These are phyloP conservation scores for Ceratocystis cubensis DNA, from an alignment of 2,329 filamentous ascomycete genomes.

Conservation along the genomic window DNA sequence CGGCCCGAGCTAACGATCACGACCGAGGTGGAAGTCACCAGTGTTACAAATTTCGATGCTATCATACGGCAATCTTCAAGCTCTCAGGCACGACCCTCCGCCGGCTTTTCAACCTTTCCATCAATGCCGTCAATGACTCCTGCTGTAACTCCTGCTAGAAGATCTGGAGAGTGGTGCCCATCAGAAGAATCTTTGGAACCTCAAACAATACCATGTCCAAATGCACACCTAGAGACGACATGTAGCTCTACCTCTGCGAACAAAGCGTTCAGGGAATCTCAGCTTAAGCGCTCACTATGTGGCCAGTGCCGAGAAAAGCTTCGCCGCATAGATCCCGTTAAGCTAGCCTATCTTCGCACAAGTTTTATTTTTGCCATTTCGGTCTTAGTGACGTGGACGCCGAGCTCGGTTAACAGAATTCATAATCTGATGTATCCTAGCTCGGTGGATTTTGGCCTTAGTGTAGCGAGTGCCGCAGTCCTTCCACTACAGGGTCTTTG, in stretches of 20 bases:
- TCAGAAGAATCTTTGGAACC: constrained; percentile 17
- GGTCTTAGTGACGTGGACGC: constrained; percentile 50
- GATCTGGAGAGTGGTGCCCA: constrained; percentile 14
- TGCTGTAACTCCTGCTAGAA: background rate
- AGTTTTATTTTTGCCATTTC: constrained; percentile 50
- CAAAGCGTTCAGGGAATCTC: constrained; percentile 18
- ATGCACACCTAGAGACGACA: constrained; percentile 24
- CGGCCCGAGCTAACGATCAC: constrained; percentile 35
- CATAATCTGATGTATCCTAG: constrained; percentile 50
- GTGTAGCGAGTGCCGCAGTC: constrained; percentile 57
- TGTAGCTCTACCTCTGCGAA: constrained; percentile 23
- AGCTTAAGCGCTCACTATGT: constrained; percentile 20
- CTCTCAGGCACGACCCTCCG: constrained; percentile 3
- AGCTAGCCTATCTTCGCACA: constrained; percentile 48
- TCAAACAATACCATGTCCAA: constrained; percentile 9
- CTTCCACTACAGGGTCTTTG: constrained; percentile 68
- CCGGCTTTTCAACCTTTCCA: constrained; percentile 1
- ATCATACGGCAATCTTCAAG: background rate
- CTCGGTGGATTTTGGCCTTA: constrained; percentile 48
- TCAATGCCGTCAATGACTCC: background rate
- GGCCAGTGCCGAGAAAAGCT: constrained; percentile 28
- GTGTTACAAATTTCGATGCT: constrained; percentile 11
- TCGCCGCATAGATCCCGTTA: constrained; percentile 41
- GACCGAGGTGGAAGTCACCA: constrained; percentile 33
- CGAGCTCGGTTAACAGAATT: constrained; percentile 60